Evolutionary conservation across 2,329 filamentous ascomycete species (phyloP), one percentile per base, ranked within the genome.

Genomic region (Colletotrichum acutatum): DNA sequence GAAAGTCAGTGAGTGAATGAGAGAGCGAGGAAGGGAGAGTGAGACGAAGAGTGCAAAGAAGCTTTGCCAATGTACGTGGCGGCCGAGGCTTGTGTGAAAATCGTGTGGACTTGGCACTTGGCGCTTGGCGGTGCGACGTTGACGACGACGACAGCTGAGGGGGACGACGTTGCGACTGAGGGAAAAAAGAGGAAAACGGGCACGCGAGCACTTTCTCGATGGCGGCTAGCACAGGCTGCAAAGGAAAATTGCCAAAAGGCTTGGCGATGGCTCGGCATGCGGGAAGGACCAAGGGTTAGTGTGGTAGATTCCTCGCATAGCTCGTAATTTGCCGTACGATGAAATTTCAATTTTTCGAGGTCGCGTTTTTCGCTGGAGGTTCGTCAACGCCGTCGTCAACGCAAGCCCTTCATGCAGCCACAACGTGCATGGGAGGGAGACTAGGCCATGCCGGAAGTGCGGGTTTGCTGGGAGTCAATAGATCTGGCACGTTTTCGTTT

Each of bases 401-500:
- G n/a, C 52, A 26, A 11, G 32, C 32, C 32, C n/a, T 28, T 68
- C 57, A 59, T 37, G 32, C 66, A 61, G 26, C 58, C 30, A 30
- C 24, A n/a, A n/a, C 42, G 30, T 11, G n/a, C 16, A 26, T 49
- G 4, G 42, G 12, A 42, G 8, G 8, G 22, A 14, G 49, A 14
- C 42, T 49, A 49, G 52, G 56, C 66, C 61, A 66, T 67, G 66
- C 74, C 71, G 74, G 68, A 72, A 67, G 60, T 49, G 64, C 74
- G 74, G 74, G 63, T 75, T 75, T n/a, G 56, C 71, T 68, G 58
- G 58, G 32, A 74, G 71, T 71, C 74, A 75, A 75, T 75, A 60
- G 67, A 72, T 68, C 74, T 71, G 66, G 74, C 74, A 75, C 74
- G 74, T 75, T 75, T 67, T 59, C 52, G 26, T 16, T 61, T 46